Base-by-base conservation (phyloP, 2,329 filamentous ascomycete genomes). In the Lecanicillium sp. region DNA sequence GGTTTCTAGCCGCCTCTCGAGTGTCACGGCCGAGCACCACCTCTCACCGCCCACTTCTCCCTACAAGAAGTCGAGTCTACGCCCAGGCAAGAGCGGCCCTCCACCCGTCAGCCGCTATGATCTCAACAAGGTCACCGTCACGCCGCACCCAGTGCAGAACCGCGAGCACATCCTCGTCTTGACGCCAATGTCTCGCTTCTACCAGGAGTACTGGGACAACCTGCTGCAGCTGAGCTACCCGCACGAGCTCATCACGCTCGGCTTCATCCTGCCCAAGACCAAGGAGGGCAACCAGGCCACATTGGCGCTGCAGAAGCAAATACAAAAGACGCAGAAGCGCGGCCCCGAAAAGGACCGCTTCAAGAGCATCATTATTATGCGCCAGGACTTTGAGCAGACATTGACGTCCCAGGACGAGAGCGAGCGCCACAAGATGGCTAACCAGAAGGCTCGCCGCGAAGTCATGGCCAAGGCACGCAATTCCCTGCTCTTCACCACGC, bases 401-500 rank as follows among this genome's bases (percentile, higher is more conserved):
- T 62, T 95, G 20, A 49, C 65, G 5, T 89, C 86, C 8, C 92
- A 97, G 62, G 78, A 81, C 49, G 92, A 98, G 65, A 71, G 74
- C 42, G 89, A 96, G 60, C 79, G 92, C 19, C 92, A 98, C 66
- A 94, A 94, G 62, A 79, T 96, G 66, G 70, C 80, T 45, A 88
- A 94, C 55, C 92, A 98, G 59, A 95, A 94, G 63, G 72, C 70
- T 6, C 80, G 92, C 11, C 78, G 92, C 27, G 83, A 87, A 30
- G 83, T 87, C 44, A 97, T 98, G 92, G 82, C 87, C 53, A 84
- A 87, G 55, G 90, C 92, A 28, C 81, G 92, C 47, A 98, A 98
- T 59, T 94, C 86, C 39, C 74, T 98, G 8, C 75, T 98, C 19
- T 98, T 97, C 66, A 96, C 92, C 8, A 97, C 90, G 0, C 69